phyloP scores from a whole-genome alignment of 768 basidiomycete species.

The Tulasnella calospora region DNA sequence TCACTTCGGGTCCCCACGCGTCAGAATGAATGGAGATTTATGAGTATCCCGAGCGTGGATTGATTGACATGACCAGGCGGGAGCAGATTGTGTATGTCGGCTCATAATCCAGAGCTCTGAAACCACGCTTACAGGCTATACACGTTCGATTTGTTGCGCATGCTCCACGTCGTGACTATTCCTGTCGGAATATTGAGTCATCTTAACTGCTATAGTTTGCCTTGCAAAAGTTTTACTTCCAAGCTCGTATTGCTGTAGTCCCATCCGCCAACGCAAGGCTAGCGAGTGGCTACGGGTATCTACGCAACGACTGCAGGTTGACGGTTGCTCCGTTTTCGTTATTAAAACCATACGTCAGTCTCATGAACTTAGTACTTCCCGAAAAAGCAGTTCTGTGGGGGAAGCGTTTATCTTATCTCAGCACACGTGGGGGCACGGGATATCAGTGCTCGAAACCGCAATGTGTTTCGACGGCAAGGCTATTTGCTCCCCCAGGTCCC shows the following conservation, averaged over 20 bases:
- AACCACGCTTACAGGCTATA: not conserved
- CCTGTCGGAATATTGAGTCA: not conserved
- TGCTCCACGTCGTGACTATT: not conserved
- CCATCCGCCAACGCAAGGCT: not conserved
- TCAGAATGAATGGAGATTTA: not conserved
- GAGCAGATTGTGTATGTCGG: not conserved
- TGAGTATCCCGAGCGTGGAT: not conserved
- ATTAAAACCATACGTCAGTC: not conserved
- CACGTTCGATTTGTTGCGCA: not conserved
- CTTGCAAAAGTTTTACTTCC: not conserved
- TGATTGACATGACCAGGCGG: not conserved
- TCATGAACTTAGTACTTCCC: constrained; percentile 1
- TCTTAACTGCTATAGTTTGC: not conserved
- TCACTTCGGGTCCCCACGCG: not conserved
- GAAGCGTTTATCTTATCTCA: not conserved
- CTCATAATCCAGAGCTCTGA: not conserved
- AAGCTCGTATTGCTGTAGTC: not conserved
- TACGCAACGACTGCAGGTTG: not conserved
- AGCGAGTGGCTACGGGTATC: not conserved
- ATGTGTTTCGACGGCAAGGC: constrained; percentile 4
- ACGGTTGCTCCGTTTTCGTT: not conserved
- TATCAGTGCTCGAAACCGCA: not conserved
- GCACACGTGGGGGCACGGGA: not conserved
- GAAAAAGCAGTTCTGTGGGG: constrained; percentile 2
- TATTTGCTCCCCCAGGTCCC: not conserved